phyloP scores from a whole-genome alignment of 2,329 filamentous ascomycete genomes.

The Didymosphaeria variabile region DNA sequence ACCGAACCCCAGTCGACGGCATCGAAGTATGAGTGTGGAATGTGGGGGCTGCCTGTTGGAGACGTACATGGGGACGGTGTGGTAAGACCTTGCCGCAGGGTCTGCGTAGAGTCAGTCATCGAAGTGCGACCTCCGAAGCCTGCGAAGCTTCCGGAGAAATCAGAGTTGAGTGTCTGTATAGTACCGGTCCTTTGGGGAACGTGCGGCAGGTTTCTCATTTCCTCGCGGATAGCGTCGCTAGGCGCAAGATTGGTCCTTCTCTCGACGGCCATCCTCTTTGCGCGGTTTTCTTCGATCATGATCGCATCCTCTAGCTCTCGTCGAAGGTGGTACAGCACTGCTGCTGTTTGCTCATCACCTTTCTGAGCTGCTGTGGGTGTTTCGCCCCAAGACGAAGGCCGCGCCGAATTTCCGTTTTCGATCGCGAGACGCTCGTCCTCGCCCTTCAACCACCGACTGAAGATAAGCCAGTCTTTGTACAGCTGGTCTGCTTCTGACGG shows the following conservation, averaged over 20 bases:
- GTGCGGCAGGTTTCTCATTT: conserved; percentile 35
- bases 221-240: conserved; percentile 39
- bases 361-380: conserved; percentile 26
- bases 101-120: conserved; percentile 25
- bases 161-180: conserved; percentile 26
- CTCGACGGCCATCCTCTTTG: conserved; percentile 36
- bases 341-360: conserved; percentile 37
- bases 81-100: conserved; percentile 23
- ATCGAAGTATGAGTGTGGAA: conserved; percentile 26
- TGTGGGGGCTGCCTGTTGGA: conserved; percentile 24
- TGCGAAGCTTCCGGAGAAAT: conserved; percentile 31
- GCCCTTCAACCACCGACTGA: conserved; percentile 38
- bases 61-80: conserved; percentile 25
- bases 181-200: conserved; percentile 39
- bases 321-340: conserved; percentile 37
- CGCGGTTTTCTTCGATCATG: conserved; percentile 41
- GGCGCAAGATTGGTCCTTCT: conserved; percentile 38
- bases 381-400: conserved; percentile 34
- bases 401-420: conserved; percentile 26
- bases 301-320: conserved; percentile 44
- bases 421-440: conserved; percentile 38
- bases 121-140: conserved; percentile 21
- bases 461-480: conserved; percentile 43
- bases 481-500: conserved; percentile 40
- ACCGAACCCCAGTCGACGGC: conserved; percentile 28